Evolutionary conservation across 192 early-diverging fungal species (phyloP), one percentile per base, ranked within the genome.

Genomic region (Podila horticola): DNA sequence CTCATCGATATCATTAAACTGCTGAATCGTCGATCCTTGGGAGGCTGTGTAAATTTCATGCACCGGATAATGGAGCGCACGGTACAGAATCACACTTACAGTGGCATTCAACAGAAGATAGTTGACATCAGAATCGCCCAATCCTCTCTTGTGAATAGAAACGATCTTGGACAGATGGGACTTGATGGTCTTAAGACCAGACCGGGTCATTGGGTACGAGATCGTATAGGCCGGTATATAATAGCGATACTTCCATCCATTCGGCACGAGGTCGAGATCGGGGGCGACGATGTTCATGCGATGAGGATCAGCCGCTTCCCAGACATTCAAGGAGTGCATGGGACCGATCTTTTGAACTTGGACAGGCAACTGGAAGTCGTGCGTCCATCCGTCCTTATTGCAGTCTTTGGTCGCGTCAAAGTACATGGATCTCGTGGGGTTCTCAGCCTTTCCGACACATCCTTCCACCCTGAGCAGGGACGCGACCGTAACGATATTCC

Each of bases 361-460:
- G 10, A 8, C 8, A 58, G 17, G 57, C 24, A 58, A 3, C 3
- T 19, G 24, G 57, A 58, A 58, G 24, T 58, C 57, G 57, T 58
- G 57, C 17, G 2, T 52, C 50, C 50, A 52, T 22, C 50, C 50
- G 50, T 52, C n/a, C n/a, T 10, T 15, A 9, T 52, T 22, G n/a
- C 50, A 52, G 50, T 22, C n/a, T 22, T 52, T 52, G 13, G 3
- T 34, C 33, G 33, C 2, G 2, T 15, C 9, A 58, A 58, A 58
- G 57, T 58, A 58, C 57, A 58, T 58, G n/a, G 57, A 58, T 58
- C 57, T 19, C 3, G 10, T 59, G 22, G 58, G 58, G 29, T 59
- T 59, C 26, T 59, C 22, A 12, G 58, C 58, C 22, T 15, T 59
- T 28, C 28, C 58, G 26, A 59, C 58, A 28, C 58, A 59, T 28